Evolutionary conservation across 1,139 yeast species (phyloP).

Genomic region (Yamadazyma atlantica): DNA sequence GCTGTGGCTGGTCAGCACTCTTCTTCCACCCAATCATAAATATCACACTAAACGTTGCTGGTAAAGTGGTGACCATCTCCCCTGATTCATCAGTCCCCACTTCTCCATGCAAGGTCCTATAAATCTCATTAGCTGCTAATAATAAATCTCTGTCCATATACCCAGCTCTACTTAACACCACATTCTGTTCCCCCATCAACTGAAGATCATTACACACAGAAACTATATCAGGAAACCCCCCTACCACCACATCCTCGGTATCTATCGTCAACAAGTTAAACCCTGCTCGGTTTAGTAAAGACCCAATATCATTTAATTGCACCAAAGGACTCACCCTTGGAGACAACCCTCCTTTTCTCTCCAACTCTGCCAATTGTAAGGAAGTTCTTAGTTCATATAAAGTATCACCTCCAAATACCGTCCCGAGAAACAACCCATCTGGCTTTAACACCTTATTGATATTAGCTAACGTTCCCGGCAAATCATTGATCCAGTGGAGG

Average conservation of each 20-base stretch:
- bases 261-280: constrained; percentile 81
- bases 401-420: constrained; percentile 86
- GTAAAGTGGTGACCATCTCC: constrained; percentile 31
- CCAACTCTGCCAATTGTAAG: constrained; percentile 79
- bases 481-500: constrained; percentile 83
- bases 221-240: constrained; percentile 73
- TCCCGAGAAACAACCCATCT: constrained; percentile 80
- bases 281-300: constrained; percentile 70
- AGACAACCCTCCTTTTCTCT: constrained; percentile 74
- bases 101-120: constrained; percentile 70
- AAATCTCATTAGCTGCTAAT: constrained; percentile 75
- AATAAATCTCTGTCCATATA: constrained; percentile 63
- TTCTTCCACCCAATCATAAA: constrained; percentile 92
- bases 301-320: constrained; percentile 74
- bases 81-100: constrained; percentile 40
- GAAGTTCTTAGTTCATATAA: constrained; percentile 77
- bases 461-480: constrained; percentile 61
- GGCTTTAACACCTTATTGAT: constrained; percentile 68
- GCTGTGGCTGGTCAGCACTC: constrained; percentile 66
- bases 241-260: constrained; percentile 78
- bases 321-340: constrained; percentile 83
- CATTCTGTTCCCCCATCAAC: constrained; percentile 83
- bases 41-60: constrained; percentile 70
- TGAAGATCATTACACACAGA: constrained; percentile 71
- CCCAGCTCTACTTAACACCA: constrained; percentile 58